Evolutionary conservation across 768 basidiomycete species (phyloP).

Genomic region (Pisolithus albus): DNA sequence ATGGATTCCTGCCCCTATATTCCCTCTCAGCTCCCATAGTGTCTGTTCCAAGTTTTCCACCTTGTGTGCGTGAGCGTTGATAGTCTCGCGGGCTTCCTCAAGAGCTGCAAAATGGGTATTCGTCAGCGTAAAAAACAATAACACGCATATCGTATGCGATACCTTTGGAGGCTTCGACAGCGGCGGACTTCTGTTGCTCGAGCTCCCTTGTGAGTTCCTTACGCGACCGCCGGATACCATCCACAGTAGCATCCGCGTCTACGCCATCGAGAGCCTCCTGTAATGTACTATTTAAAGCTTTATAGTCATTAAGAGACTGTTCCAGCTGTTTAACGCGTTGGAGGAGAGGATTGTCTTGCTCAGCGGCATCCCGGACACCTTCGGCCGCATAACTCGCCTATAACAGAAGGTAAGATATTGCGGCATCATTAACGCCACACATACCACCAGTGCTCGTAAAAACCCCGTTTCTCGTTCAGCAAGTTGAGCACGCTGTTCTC

Average conservation of each 20-base stretch:
- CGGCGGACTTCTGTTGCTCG: slow-evolving; percentile 32
- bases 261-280: slow-evolving; percentile 42
- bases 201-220: slow-evolving; percentile 37
- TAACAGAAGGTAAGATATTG: not conserved
- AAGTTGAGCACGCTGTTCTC: slow-evolving; percentile 35
- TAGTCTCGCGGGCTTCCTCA: slow-evolving; percentile 30
- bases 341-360: slow-evolving; percentile 26
- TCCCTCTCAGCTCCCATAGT: slow-evolving; percentile 70
- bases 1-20: slow-evolving; percentile 69
- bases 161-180: slow-evolving; percentile 38
- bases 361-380: slow-evolving; percentile 26
- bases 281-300: slow-evolving; percentile 39
- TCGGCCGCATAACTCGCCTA: slow-evolving; percentile 63
- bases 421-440: slow-evolving; percentile 17
- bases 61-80: slow-evolving; percentile 37
- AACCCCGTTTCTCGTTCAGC: slow-evolving; percentile 62
- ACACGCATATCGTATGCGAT: not conserved
- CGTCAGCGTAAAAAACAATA: not conserved
- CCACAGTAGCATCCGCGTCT: slow-evolving; percentile 26
- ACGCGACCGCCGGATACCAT: slow-evolving; percentile 18
- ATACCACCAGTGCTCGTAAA: slow-evolving; percentile 57
- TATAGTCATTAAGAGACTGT: slow-evolving; percentile 48
- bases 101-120: slow-evolving; percentile 32
- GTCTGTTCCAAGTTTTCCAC: slow-evolving; percentile 72
- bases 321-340: slow-evolving; percentile 52